Percentiles rank a stretch among this genome's conserved stretches.
phyloP scores from a whole-genome alignment of 2,329 filamentous ascomycete genomes.

The Bipolaris cookei region DNA sequence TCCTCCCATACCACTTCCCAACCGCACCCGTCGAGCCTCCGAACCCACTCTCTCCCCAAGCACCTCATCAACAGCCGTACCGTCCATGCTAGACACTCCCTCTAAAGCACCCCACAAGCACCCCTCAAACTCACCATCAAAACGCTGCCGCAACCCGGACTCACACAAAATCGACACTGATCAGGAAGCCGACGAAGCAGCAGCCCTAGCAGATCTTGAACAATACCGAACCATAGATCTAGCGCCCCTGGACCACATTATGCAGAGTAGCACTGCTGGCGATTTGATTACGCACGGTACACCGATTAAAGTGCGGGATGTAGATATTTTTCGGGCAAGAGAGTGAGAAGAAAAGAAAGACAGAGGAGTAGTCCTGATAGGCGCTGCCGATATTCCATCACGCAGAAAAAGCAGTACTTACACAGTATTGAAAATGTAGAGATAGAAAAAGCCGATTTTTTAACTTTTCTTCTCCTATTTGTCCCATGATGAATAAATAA shows the following conservation, averaged over 20 bases:
- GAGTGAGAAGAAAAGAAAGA: no score
- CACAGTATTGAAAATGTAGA: no score
- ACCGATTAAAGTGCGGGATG: conserved; percentile 1
- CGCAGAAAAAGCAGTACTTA: no score
- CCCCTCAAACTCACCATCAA: conserved; percentile 21
- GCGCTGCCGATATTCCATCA: no score
- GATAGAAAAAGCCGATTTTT: not conserved
- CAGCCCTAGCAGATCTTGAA: conserved; percentile 10
- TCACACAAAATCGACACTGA: no score
- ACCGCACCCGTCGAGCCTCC: not conserved
- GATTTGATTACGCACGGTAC: conserved; percentile 25
- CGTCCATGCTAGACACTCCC: not conserved
- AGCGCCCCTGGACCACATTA: conserved; percentile 28
- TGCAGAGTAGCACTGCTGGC: conserved; percentile 18
- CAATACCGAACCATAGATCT: conserved; percentile 31
- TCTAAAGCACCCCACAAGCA: conserved; percentile 21
- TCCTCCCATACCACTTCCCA: not conserved
- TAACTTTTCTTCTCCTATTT: no score
- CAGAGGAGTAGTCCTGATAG: no score
- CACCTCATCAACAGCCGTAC: conserved; percentile 22
- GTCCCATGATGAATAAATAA: no score
- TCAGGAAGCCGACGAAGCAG: conserved; percentile 6
- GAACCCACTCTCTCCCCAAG: conserved; percentile 9
- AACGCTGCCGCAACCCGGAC: conserved; percentile 21
- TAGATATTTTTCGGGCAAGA: conserved; percentile 5